These are phyloP conservation scores for Irpex sp. DNA, from an alignment of 1,284 basidiomycete genomes.

Conservation along the genomic window DNA sequence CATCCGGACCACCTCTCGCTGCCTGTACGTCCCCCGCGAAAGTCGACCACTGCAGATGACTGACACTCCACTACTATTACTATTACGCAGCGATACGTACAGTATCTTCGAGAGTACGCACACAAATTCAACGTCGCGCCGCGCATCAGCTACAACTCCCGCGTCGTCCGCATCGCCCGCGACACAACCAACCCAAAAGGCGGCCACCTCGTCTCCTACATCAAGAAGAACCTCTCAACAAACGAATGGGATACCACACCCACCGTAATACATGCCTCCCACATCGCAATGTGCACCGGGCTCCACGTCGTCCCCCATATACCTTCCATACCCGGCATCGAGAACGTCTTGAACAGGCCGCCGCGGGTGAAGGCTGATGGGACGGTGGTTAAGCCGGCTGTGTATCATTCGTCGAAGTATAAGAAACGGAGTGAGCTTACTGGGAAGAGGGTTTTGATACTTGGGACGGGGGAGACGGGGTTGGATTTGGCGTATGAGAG, in stretches of 20 bases:
- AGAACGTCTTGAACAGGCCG: conserved; percentile 25
- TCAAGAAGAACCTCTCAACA: conserved; percentile 16
- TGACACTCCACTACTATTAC: too few relatives aligned
- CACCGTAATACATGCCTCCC: conserved; percentile 26
- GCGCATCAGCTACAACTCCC: conserved; percentile 39
- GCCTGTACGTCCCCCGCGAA: too few relatives aligned
- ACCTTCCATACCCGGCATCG: conserved; percentile 43
- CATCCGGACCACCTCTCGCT: conserved; percentile 56
- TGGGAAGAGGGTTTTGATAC: conserved; percentile 47
- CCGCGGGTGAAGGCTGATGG: conserved; percentile 4
- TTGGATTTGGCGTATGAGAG: conserved; percentile 56
- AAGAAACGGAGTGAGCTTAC: conserved; percentile 41
- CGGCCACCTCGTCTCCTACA: conserved; percentile 33
- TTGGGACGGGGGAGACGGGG: conserved; percentile 62
- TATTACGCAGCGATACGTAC: conserved; percentile 41
- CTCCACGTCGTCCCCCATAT: conserved; percentile 47
- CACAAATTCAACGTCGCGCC: conserved; percentile 38
- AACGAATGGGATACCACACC: conserved; percentile 22
- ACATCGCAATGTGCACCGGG: conserved; percentile 43
- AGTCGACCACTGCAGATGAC: too few relatives aligned
- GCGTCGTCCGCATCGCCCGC: conserved; percentile 37
- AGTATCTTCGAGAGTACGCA: conserved; percentile 52
- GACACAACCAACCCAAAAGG: conserved; percentile 17
- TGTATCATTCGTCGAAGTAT: conserved; percentile 50
- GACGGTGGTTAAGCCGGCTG: conserved; percentile 20